phyloP scores from a whole-genome alignment of 78 protist genomes.

The Chrysochromulina parva region DNA sequence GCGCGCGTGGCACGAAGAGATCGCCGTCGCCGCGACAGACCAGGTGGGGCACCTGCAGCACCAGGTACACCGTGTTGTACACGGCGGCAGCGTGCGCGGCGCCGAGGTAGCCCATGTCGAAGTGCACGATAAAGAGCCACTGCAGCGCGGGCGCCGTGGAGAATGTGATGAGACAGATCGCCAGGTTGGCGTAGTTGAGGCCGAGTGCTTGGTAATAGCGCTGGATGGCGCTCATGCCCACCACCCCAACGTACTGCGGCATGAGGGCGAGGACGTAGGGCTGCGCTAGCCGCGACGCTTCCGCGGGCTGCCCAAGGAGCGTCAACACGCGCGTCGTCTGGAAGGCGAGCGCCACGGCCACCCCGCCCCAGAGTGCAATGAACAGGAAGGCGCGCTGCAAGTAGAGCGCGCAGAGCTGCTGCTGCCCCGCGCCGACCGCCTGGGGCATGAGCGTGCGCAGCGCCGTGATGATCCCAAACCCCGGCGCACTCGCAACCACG shows the following conservation, averaged over 20 bases:
- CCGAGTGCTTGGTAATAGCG: background rate
- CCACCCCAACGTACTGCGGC: background rate
- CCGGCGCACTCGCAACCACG: background rate
- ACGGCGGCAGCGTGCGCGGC: background rate
- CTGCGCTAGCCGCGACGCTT: background rate
- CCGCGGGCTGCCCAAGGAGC: background rate
- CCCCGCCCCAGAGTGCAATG: no score
- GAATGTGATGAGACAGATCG: background rate
- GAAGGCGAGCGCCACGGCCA: background rate
- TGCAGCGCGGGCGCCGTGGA: background rate
- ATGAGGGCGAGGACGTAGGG: background rate
- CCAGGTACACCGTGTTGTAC: background rate
- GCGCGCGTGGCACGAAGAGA: background rate
- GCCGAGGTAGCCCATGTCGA: background rate
- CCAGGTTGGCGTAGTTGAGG: background rate
- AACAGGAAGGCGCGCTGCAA: background rate
- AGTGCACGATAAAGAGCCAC: background rate
- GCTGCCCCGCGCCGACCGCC: background rate
- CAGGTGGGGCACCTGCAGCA: background rate
- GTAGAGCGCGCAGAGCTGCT: no score
- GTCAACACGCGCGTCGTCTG: background rate
- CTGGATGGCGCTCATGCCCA: background rate
- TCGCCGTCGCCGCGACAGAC: background rate
- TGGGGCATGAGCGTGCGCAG: slow-evolving; percentile 29
- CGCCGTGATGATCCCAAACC: background rate